Evolutionary conservation across 805 yeast genomes (phyloP).

Genomic region (Metschnikowia orientalis): DNA sequence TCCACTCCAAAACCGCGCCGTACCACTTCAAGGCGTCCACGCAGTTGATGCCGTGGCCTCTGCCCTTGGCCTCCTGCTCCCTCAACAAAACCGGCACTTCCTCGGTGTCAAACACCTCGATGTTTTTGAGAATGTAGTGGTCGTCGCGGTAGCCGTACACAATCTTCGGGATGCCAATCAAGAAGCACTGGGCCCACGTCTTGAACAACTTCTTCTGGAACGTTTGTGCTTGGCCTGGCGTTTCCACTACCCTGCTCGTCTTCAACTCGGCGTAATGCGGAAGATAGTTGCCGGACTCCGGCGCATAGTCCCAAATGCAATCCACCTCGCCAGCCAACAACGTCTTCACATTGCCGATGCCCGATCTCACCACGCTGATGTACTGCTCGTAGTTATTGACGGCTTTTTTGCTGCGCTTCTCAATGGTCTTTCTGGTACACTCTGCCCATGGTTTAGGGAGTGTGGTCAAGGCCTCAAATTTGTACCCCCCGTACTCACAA

Average conservation of each 20-base stretch:
- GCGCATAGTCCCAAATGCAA: conserved; percentile 82
- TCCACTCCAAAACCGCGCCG: conserved; percentile 80
- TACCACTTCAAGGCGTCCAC: conserved; percentile 80
- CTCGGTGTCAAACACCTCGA: conserved; percentile 74
- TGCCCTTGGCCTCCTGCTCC: conserved; percentile 38
- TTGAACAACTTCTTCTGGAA: conserved; percentile 75
- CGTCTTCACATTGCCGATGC: conserved; percentile 68
- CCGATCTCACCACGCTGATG: conserved; percentile 75
- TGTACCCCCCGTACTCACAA: conserved; percentile 68
- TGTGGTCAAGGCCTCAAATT: conserved; percentile 78
- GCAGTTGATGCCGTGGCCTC: conserved; percentile 54
- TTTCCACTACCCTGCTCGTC: conserved; percentile 55
- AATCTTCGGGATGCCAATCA: conserved; percentile 77
- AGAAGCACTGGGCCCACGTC: conserved; percentile 92
- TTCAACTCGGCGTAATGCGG: conserved; percentile 83
- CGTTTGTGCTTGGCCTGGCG: conserved; percentile 51
- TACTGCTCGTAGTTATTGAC: conserved; percentile 77
- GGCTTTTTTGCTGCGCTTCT: conserved; percentile 52
- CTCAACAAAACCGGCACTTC: conserved; percentile 71
- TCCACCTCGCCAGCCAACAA: conserved; percentile 89
- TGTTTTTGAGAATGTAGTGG: conserved; percentile 52
- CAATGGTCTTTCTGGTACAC: conserved; percentile 62
- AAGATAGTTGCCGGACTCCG: conserved; percentile 42
- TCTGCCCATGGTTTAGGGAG: conserved; percentile 71
- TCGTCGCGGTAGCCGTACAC: conserved; percentile 87